These are phyloP conservation scores for Arabis alpina DNA, from an alignment of 345 rosid species.

Conservation along the genomic window DNA sequence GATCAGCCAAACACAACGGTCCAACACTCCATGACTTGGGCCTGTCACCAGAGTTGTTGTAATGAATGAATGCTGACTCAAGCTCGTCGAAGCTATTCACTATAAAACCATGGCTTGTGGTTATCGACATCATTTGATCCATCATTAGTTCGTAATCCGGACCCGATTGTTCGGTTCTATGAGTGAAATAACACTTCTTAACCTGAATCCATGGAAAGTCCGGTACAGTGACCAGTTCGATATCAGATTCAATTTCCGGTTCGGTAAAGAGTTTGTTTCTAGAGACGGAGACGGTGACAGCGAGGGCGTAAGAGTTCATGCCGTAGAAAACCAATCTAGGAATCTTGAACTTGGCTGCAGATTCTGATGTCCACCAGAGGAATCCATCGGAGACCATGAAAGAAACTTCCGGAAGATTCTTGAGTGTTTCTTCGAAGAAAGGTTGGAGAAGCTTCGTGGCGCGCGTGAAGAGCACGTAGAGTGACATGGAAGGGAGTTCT, in stretches of 20 bases:
- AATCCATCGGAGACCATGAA: too few relatives aligned
- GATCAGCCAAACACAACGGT: constrained; percentile 54
- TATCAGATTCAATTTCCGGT: constrained; percentile 38
- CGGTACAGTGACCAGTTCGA: constrained; percentile 54
- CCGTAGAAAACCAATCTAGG: constrained; percentile 63
- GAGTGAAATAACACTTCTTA: constrained; percentile 50
- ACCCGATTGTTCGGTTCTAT: background rate
- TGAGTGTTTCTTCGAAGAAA: too few relatives aligned
- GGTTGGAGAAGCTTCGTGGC: too few relatives aligned
- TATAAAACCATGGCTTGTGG: constrained; percentile 50
- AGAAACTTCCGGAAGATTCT: too few relatives aligned
- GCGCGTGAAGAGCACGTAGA: constrained; percentile 22
- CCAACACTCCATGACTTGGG: constrained; percentile 57
- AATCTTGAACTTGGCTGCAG: constrained; percentile 62
- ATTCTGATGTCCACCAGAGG: constrained; percentile 74
- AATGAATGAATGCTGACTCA: constrained; percentile 57
- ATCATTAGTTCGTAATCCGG: constrained; percentile 18
- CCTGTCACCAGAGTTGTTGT: background rate
- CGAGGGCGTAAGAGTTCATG: constrained; percentile 41
- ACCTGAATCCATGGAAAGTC: constrained; percentile 72
- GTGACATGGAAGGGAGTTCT: constrained; percentile 65
- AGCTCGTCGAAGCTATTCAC: constrained; percentile 71
- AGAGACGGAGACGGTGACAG: constrained; percentile 24
- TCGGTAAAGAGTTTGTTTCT: constrained; percentile 24
- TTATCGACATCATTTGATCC: constrained; percentile 15